phyloP scores from a whole-genome alignment of 805 yeast species.

The Monosporozyma solicola region DNA sequence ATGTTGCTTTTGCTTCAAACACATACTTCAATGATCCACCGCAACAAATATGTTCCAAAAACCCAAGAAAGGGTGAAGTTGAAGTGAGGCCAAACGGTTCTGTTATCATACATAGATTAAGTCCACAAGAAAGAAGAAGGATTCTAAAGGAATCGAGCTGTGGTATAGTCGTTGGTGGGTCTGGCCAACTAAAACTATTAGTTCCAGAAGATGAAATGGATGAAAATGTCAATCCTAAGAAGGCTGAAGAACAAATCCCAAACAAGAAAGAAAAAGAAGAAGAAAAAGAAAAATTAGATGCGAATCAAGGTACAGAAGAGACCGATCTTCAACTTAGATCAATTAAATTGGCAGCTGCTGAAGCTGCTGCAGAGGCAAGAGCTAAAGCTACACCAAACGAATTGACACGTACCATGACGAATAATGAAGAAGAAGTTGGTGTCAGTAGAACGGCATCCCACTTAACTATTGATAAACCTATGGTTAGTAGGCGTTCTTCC shows the following conservation, averaged over 20 bases:
- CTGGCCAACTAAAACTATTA: conserved; percentile 51
- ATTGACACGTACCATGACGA: conserved; percentile 21
- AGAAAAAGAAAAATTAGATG: conserved; percentile 13
- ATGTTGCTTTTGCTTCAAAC: conserved; percentile 71
- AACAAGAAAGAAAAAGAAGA: conserved; percentile 24
- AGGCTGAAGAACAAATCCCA: conserved; percentile 15
- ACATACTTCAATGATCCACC: conserved; percentile 79
- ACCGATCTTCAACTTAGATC: conserved; percentile 19
- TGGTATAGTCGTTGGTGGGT: conserved; percentile 73
- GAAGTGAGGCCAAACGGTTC: conserved; percentile 48
- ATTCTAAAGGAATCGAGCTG: conserved; percentile 40
- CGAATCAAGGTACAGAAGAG: conserved; percentile 4
- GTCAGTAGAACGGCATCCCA: conserved; percentile 29
- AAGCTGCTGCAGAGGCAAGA: conserved; percentile 32
- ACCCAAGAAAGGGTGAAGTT: conserved; percentile 77
- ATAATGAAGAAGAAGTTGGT: conserved; percentile 33
- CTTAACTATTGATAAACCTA: conserved; percentile 37
- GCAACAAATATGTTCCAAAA: conserved; percentile 76
- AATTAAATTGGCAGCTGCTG: conserved; percentile 30
- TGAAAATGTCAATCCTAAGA: conserved; percentile 5
- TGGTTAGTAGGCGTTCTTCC: conserved; percentile 32
- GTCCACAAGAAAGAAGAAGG: conserved; percentile 45
- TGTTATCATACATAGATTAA: conserved; percentile 44
- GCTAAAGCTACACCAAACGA: conserved; percentile 30
- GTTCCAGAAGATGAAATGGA: conserved; percentile 7